Conservation (phyloP, 176 grass and related monocot species). For the Oryza nivara region DNA sequence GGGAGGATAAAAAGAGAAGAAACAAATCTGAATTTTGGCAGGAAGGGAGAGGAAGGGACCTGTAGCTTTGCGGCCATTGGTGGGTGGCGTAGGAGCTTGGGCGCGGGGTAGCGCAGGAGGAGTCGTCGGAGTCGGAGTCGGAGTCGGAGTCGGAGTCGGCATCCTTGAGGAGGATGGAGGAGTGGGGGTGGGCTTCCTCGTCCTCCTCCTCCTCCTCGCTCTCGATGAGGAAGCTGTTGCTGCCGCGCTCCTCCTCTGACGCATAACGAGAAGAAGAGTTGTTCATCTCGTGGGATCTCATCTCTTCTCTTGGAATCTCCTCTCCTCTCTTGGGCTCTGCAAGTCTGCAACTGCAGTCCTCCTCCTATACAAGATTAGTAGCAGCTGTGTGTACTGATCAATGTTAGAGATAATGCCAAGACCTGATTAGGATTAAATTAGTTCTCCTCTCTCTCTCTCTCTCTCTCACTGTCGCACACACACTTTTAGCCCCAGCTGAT, state of each 20-base stretch:
- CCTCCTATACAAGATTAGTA: too few species aligned
- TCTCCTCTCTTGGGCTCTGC: too few species aligned
- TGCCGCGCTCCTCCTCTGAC: conserved; percentile 43
- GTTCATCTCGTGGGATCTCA: conserved; percentile 31
- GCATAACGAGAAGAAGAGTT: conserved; percentile 33
- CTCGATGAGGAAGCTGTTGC: conserved; percentile 54
- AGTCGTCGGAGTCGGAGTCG: conserved; percentile 40
- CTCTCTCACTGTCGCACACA: too few species aligned
- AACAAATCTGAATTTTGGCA: neutral
- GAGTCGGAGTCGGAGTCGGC: conserved; percentile 18
- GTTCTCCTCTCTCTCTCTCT: too few species aligned
- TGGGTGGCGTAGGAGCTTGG: conserved; percentile 76
- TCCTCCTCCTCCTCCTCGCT: conserved; percentile 56
- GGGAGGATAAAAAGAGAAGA: neutral
- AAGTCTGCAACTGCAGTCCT: too few species aligned
- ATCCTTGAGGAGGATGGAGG: neutral
- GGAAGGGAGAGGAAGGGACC: conserved; percentile 31
- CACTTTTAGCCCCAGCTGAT: too few species aligned
- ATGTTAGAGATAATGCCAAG: too few species aligned
- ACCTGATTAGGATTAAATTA: too few species aligned
- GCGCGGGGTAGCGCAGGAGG: conserved; percentile 53
- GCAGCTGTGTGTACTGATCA: too few species aligned
- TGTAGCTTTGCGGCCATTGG: conserved; percentile 97
- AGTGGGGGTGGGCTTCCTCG: neutral
- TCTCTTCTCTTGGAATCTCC: too few species aligned